Base-by-base conservation (phyloP, 495 filamentous ascomycete genomes). In the Pyrenula aspistea region DNA sequence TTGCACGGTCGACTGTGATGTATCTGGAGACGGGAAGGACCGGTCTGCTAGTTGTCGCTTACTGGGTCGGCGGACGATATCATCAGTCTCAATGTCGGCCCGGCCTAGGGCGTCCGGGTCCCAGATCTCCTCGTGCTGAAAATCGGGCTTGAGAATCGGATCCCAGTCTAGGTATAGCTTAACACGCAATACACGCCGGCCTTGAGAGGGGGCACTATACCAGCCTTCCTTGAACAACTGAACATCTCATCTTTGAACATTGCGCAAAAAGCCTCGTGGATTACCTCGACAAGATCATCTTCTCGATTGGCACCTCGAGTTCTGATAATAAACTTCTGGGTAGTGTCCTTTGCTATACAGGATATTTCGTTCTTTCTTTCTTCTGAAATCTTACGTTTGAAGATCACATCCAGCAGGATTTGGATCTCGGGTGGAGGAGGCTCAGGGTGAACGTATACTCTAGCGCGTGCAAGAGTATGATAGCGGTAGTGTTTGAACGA, bases 111-210 rank as follows among this genome's bases (percentile, higher is more conserved):
- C 10, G 2, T 49, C 24, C 2, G 50, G 20, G 24, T 57, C 12
- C 2, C 1, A 51, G 19, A 11, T 48, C 42, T 15, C 1, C 4
- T 52, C 1, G 49, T 24, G 60, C 15, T 19, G 51, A 21, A 48
- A 19, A 51, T 20, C 4, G 22, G 60, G 60, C 36, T 62, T 62
- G 22, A 62, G 58, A 2, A 25, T 51, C 12, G 24, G 23, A 22
- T 57, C 53, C 60, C 60, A 62, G 22, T 62, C 60, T 57, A 24
- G 21, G 19, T 23, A 24, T 15, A 52, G 3, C 19, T 62, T 21
- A 62, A 55, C 49, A 57, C 1, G 53, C n/a, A 3, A 15, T 20
- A 12, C 25, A 25, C 25, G 22, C 10, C 1, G 2, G 12, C 8
- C 8, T 10, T 22, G 24, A n/a, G 10, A 25, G 20, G 22, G 25